phyloP scores from a whole-genome alignment of 306 rosid genomes.

The Inga oerstediana region DNA sequence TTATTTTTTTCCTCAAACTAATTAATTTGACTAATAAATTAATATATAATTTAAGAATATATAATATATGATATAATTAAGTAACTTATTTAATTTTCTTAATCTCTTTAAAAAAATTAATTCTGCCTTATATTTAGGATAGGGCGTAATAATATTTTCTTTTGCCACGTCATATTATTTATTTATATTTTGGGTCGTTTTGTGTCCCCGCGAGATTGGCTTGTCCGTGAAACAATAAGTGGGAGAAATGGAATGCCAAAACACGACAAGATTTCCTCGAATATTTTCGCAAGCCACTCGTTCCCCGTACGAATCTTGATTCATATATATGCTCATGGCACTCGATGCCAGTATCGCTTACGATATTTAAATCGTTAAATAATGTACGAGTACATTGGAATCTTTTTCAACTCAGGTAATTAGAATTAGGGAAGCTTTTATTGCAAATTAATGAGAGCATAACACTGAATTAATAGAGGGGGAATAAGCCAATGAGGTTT shows the following conservation, averaged over 20 bases:
- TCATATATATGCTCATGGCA: background rate
- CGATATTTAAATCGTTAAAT: background rate
- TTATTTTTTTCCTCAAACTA: too few species aligned
- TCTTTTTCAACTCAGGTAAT: background rate
- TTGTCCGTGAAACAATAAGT: background rate
- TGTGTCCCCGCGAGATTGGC: background rate
- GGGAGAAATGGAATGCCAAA: background rate
- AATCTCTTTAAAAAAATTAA: too few species aligned
- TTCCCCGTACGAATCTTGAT: background rate
- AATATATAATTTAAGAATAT: too few species aligned
- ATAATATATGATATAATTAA: too few species aligned
- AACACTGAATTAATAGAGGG: background rate
- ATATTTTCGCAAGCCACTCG: background rate
- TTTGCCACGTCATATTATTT: background rate
- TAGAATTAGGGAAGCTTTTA: background rate
- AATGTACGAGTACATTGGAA: background rate
- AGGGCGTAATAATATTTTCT: too few species aligned
- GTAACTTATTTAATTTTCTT: too few species aligned
- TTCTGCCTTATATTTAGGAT: too few species aligned
- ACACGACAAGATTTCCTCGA: background rate
- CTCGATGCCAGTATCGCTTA: background rate
- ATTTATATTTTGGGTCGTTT: background rate
- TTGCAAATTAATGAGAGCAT: background rate
- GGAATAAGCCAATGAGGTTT: too few species aligned
- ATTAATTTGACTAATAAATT: too few species aligned